Base-by-base conservation (phyloP, 441 rosid genomes). In the Arabidopsis lyrata region DNA sequence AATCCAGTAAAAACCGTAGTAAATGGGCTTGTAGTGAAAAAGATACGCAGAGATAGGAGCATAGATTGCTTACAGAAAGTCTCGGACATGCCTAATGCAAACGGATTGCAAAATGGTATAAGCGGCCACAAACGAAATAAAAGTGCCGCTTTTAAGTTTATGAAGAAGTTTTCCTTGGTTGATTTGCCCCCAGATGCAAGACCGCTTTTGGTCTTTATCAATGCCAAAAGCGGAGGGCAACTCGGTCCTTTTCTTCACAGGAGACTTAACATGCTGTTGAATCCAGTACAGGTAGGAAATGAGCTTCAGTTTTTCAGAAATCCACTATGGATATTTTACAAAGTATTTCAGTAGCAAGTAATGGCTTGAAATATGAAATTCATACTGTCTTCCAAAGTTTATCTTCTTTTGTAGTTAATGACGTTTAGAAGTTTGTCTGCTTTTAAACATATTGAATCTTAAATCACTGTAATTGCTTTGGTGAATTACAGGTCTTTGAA, bases 141-240 rank as follows among this genome's bases (percentile, higher is more conserved):
- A 77, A 70, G 72, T 68, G 54, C 49, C 13, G 67, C 50, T 61
- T 58, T 53, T 48, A 70, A 47, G 50, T 76, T 66, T 65, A 79
- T 52, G 57, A 88, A 81, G 77, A 86, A 78, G 57, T 82, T 75
- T 72, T 42, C 32, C 38, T 74, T 88, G 70, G 83, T 81, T 58
- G 88, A 88, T 65, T 70, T 83, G 67, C 86, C 88, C 35, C 78
- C 80, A 11, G 88, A 83, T 72, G 85, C 83, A 42, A 84, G 88
- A 70, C 93, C 93, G 11, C 86, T 88, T 55, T 78, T 88, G 75
- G 93, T 88, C 52, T 86, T 88, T 66, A 84, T 88, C 27, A 88
- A 88, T 75, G 84, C 89, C 68, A 86, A 84, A 80, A 88, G 93
- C 13, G 93, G 93, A 41, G 93, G 89, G 58, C 91, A 82, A 71